Evolutionary conservation across 2,329 filamentous ascomycete genomes (phyloP).

Genomic region (Ramularia endophylla): DNA sequence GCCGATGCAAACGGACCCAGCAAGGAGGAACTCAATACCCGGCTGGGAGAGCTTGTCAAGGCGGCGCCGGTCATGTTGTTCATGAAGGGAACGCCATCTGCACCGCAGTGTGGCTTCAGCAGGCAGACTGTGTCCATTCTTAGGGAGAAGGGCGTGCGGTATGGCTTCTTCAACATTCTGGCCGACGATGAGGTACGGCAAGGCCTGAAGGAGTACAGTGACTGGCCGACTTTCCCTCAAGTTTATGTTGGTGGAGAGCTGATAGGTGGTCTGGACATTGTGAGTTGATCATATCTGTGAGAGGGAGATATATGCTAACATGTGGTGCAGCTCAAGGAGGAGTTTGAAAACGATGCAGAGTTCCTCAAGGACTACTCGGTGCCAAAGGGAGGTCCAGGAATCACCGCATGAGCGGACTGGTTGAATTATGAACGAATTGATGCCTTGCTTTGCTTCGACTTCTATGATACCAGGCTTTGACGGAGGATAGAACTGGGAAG

Average conservation of each 20-base stretch:
- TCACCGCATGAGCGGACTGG: no score
- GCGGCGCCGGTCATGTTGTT: slow-evolving; percentile 98
- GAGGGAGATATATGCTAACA: slow-evolving; percentile 20
- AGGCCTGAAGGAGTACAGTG: slow-evolving; percentile 93
- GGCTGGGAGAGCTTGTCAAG: slow-evolving; percentile 79
- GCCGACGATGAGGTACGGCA: slow-evolving; percentile 96
- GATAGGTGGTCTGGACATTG: slow-evolving; percentile 91
- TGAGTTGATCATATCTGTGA: slow-evolving; percentile 47
- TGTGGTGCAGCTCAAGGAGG: slow-evolving; percentile 73
- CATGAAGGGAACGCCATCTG: slow-evolving; percentile 91
- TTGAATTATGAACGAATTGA: no score
- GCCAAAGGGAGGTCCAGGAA: slow-evolving; percentile 8
- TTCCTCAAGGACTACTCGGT: slow-evolving; percentile 71
- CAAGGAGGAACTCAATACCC: slow-evolving; percentile 79
- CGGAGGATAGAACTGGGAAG: no score
- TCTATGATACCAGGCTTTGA: no score
- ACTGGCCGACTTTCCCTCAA: slow-evolving; percentile 97
- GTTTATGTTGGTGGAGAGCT: slow-evolving; percentile 87
- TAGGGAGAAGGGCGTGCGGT: slow-evolving; percentile 85
- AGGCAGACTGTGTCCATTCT: slow-evolving; percentile 81
- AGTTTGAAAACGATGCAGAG: slow-evolving; percentile 73
- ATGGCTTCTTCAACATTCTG: slow-evolving; percentile 98
- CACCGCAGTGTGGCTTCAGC: slow-evolving; percentile 88
- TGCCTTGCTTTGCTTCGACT: no score
- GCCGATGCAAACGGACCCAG: slow-evolving; percentile 26